Evolutionary conservation across 2,329 filamentous ascomycete genomes (phyloP).

Genomic region (Apiospora marii): DNA sequence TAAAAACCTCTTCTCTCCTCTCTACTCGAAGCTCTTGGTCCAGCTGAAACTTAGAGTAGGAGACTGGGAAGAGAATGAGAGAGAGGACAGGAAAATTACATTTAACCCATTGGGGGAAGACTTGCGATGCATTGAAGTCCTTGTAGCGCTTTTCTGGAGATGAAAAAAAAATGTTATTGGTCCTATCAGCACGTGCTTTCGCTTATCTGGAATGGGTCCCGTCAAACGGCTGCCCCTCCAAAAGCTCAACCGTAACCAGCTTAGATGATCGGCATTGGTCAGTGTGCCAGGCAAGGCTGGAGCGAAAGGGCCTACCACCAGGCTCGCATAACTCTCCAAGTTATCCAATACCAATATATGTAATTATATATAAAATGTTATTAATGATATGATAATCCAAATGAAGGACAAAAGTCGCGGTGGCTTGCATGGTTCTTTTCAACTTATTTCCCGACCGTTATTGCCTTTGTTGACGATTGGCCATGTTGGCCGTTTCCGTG

Average conservation of each 20-base stretch:
- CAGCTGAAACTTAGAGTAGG: background rate
- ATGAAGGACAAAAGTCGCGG: background rate
- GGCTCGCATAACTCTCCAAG: background rate
- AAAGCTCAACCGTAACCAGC: background rate
- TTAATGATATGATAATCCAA: background rate
- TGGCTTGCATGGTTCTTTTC: background rate
- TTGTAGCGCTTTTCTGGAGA: background rate
- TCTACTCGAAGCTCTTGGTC: slow-evolving; percentile 14
- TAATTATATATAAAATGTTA: no score
- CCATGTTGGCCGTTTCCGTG: background rate
- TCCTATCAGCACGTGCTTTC: slow-evolving; percentile 1
- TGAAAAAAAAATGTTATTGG: background rate
- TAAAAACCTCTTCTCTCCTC: slow-evolving; percentile 21
- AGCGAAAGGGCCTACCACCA: background rate
- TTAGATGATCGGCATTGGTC: background rate
- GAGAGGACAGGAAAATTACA: slow-evolving; percentile 16
- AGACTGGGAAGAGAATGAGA: slow-evolving; percentile 4
- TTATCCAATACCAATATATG: background rate
- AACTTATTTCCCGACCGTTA: background rate
- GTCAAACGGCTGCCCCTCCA: slow-evolving; percentile 16
- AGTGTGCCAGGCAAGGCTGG: background rate
- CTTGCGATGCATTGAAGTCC: background rate
- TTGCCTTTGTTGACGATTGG: background rate
- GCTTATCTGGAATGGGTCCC: background rate
- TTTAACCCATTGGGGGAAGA: slow-evolving; percentile 7